Percentiles rank a stretch among this genome's conserved stretches.
Evolutionary conservation across 805 yeast genomes (phyloP).

Genomic region (Ogataea parapolymorpha): DNA sequence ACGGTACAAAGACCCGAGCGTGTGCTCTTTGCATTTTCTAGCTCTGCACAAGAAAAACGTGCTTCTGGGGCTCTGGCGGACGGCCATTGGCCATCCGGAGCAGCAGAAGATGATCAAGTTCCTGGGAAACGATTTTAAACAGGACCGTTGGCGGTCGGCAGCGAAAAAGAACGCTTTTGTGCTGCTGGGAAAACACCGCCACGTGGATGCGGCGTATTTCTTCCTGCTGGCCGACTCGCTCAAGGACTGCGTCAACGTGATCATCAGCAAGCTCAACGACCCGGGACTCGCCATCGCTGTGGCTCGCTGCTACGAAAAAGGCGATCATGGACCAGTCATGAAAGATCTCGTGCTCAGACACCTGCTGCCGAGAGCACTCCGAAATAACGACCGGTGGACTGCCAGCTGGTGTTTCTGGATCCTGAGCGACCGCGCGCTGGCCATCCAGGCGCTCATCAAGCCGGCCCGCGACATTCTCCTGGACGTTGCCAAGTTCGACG

Average conservation of each 20-base stretch:
- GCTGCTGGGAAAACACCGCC: constrained; percentile 81
- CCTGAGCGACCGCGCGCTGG: constrained; percentile 41
- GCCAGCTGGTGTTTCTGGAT: constrained; percentile 81
- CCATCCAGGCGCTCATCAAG: constrained; percentile 65
- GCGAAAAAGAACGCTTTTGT: constrained; percentile 93
- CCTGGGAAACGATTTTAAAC: constrained; percentile 69
- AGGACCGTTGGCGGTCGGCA: constrained; percentile 79
- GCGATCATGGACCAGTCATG: constrained; percentile 55
- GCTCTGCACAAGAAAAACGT: constrained; percentile 77
- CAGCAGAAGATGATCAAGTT: constrained; percentile 78
- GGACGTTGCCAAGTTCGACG: constrained; percentile 25
- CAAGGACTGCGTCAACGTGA: constrained; percentile 72
- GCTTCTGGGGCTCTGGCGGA: constrained; percentile 79
- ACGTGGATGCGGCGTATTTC: constrained; percentile 82
- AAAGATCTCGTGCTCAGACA: constrained; percentile 44
- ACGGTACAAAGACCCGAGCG: constrained; percentile 64
- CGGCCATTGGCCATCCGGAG: constrained; percentile 71
- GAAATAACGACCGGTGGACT: constrained; percentile 73
- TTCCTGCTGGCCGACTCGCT: constrained; percentile 75
- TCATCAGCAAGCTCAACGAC: constrained; percentile 66
- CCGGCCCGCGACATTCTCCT: constrained; percentile 41
- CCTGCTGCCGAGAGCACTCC: constrained; percentile 55
- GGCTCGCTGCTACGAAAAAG: constrained; percentile 67
- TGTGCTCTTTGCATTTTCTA: constrained; percentile 69
- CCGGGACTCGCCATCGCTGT: constrained; percentile 74